phyloP scores from a whole-genome alignment of 164 flowering plant species.

The Vitis riparia region DNA sequence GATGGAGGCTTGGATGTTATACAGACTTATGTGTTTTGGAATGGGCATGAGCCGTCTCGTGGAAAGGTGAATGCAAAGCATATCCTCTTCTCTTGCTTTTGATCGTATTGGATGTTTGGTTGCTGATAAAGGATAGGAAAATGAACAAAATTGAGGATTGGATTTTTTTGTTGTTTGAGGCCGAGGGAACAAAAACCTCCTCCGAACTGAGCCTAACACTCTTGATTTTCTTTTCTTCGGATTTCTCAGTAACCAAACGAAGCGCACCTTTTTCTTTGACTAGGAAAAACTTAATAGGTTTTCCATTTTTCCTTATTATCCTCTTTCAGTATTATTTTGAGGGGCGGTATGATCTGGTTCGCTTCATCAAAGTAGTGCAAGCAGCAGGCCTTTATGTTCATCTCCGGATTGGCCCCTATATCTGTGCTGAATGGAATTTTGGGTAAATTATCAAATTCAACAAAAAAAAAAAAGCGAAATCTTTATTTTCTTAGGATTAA shows the following conservation, averaged over 20 bases:
- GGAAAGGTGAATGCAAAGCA: conserved; percentile 46
- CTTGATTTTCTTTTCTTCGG: no score
- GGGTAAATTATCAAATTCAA: conserved; percentile 38
- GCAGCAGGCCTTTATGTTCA: conserved; percentile 81
- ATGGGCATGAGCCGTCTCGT: conserved; percentile 81
- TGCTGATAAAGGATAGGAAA: no score
- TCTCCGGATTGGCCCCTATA: conserved; percentile 83
- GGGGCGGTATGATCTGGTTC: conserved; percentile 72
- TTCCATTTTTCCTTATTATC: neutral
- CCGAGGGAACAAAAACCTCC: no score
- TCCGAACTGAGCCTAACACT: no score
- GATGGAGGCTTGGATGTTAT: conserved; percentile 85
- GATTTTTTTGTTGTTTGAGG: no score
- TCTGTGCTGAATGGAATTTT: conserved; percentile 90
- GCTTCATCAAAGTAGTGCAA: conserved; percentile 68
- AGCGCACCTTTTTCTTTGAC: no score
- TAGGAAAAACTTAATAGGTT: neutral
- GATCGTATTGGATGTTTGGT: no score
- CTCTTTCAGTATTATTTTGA: conserved; percentile 64
- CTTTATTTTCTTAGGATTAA: no score
- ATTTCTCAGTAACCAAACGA: no score
- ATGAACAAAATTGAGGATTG: no score
- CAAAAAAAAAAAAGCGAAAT: neutral
- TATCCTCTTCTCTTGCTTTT: neutral
- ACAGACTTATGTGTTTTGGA: conserved; percentile 86